phyloP scores from a whole-genome alignment of 2,329 filamentous ascomycete species.

The Penicillium glabrum region DNA sequence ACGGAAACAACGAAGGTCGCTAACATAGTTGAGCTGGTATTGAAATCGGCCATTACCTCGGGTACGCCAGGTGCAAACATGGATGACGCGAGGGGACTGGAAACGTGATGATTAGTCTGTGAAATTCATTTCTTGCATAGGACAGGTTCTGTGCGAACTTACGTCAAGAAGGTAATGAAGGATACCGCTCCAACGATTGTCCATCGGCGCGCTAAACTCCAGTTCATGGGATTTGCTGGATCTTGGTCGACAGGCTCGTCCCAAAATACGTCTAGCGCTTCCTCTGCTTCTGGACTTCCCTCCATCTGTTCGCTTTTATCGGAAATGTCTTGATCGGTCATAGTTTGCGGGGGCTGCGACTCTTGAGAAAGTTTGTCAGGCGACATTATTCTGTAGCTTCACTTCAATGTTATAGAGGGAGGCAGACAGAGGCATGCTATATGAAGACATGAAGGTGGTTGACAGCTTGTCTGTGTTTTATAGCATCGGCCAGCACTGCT shows the following conservation, averaged over 20 bases:
- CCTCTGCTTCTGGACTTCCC: neutral
- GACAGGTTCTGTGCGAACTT: neutral
- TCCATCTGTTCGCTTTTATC: neutral
- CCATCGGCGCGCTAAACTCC: neutral
- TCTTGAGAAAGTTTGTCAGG: neutral
- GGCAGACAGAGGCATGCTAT: neutral
- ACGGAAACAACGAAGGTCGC: neutral
- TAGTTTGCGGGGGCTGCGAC: neutral
- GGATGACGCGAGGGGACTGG: neutral
- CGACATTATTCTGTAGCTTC: neutral
- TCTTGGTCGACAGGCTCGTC: neutral
- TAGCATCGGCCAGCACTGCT: neutral
- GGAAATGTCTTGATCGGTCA: neutral
- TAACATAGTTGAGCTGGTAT: neutral
- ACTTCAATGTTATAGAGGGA: neutral
- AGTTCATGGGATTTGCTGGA: neutral
- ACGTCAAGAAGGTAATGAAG: conserved; percentile 1
- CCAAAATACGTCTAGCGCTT: neutral
- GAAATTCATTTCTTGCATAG: too few relatives aligned
- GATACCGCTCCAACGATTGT: neutral
- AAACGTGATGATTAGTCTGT: too few relatives aligned
- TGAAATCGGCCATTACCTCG: neutral
- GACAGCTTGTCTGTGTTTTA: neutral
- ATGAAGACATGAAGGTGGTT: neutral
- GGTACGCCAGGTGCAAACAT: neutral